Base-by-base conservation (phyloP, 2,329 filamentous ascomycete species). In the Rhynchosporium agropyri region DNA sequence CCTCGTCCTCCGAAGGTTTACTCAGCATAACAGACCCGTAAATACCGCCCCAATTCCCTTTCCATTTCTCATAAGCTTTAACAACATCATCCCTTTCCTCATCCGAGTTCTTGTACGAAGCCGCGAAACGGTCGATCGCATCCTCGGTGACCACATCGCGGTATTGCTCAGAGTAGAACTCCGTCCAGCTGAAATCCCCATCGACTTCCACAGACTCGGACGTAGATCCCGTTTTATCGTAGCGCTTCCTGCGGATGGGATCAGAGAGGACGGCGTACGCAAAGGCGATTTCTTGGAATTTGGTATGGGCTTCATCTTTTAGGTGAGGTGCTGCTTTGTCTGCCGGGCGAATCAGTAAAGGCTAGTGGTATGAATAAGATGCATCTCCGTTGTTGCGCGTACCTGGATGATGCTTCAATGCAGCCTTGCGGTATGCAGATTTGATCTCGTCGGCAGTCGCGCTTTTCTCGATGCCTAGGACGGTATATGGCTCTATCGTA, bases 251-350 rank as follows among this genome's bases (percentile, higher is more conserved):
- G 59, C 95, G 87, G 26, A 83, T 81, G 28, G 89, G 82, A 70
- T 97, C 91, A 38, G 91, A 97, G 42, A 99, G 89, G 56, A 99
- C 85, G 40, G 92, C 94, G 74, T 98, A 97, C 58, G 95, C 94
- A 72, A 97, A 94, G 29, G 94, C 94, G 70, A 99, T 87, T 70
- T 89, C 83, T 77, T 99, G 95, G 76, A 99, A 99, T 60, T 84
- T 89, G 65, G 83, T 81, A 70, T 97, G 89, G 1, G 95, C 94
- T 48, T 83, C 79, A 31, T 87, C 83, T 73, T 91, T 92, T 58
- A 88, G 79, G 28, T 86, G 82, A 0, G 84, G 80, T 15, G 85
- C 69, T 3, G 87, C 91, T 79, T 97, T 97, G 83, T 97, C 92
- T 89, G 42, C 45, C 3, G 26, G 4, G 29, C 50, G 36, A 53